Percentiles rank a stretch among this genome's conserved stretches.
phyloP scores from a whole-genome alignment of 768 basidiomycete genomes.

The Lactarius pseudohatsudake region DNA sequence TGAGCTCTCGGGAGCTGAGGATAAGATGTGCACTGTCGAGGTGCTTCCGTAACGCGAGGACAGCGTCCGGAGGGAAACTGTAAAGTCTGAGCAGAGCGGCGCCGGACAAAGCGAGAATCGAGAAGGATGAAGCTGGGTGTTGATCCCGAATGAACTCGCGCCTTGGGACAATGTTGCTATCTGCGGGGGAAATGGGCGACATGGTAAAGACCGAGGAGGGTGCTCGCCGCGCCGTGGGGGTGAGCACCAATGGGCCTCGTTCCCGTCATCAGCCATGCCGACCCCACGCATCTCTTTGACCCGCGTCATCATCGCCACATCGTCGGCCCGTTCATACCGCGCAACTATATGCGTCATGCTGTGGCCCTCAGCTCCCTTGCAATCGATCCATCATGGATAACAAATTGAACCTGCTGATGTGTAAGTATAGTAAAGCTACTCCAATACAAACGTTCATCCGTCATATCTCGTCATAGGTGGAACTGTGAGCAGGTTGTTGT shows the following conservation, averaged over 20 bases:
- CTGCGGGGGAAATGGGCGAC: constrained; percentile 37
- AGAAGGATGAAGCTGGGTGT: constrained; percentile 56
- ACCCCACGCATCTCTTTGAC: constrained; percentile 16
- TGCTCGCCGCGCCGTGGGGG: constrained; percentile 23
- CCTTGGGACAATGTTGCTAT: constrained; percentile 60
- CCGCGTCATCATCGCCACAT: neutral
- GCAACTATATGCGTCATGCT: neutral
- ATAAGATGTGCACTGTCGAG: constrained; percentile 50
- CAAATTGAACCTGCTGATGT: constrained; percentile 72
- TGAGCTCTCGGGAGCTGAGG: constrained; percentile 53
- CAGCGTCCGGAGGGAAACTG: constrained; percentile 57
- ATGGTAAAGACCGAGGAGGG: constrained; percentile 26
- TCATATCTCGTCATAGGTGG: constrained; percentile 45
- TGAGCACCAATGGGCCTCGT: constrained; percentile 16
- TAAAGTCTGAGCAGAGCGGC: constrained; percentile 66
- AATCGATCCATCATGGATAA: constrained; percentile 11
- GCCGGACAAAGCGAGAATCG: constrained; percentile 67
- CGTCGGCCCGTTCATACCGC: neutral
- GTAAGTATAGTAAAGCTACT: constrained; percentile 43
- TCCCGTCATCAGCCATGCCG: constrained; percentile 20
- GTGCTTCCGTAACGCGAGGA: constrained; percentile 54
- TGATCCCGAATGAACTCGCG: constrained; percentile 71
- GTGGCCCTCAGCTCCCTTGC: neutral
- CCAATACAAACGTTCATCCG: constrained; percentile 16
- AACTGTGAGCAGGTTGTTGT: constrained; percentile 37